phyloP scores from a whole-genome alignment of 371 early-diverging fungal genomes.

The Polyrhizophydium stewartii region DNA sequence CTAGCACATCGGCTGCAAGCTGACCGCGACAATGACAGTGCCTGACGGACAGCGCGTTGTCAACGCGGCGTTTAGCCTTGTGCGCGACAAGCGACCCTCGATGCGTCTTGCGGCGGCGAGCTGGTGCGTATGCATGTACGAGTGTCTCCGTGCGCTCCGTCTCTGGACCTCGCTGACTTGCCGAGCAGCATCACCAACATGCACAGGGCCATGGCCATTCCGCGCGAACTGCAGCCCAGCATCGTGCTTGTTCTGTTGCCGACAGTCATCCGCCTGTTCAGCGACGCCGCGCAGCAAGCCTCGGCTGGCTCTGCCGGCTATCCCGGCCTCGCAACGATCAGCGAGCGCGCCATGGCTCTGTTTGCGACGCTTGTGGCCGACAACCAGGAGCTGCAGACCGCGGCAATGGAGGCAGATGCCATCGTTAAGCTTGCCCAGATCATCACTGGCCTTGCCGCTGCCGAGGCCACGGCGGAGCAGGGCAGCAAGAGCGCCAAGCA shows the following conservation, averaged over 20 bases:
- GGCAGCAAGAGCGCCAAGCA: no score
- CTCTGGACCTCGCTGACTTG: no score
- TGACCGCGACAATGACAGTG: neutral
- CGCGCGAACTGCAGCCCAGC: constrained; percentile 51
- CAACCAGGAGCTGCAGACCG: constrained; percentile 71
- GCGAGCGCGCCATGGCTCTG: constrained; percentile 38
- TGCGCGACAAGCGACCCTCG: constrained; percentile 55
- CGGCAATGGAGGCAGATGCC: constrained; percentile 75
- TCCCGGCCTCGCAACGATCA: constrained; percentile 4
- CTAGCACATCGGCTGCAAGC: no score
- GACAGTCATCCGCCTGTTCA: constrained; percentile 69
- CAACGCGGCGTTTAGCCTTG: constrained; percentile 51
- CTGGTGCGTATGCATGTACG: constrained; percentile 28
- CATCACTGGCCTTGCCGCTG: constrained; percentile 19
- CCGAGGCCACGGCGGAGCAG: no score
- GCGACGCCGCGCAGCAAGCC: constrained; percentile 11
- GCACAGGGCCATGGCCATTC: constrained; percentile 56
- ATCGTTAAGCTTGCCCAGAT: constrained; percentile 64
- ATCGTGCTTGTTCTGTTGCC: constrained; percentile 59
- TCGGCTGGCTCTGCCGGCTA: neutral
- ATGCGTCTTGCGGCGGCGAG: constrained; percentile 69
- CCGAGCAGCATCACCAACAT: constrained; percentile 63
- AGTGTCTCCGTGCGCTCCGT: no score
- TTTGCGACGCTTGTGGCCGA: constrained; percentile 72
- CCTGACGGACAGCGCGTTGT: neutral